Conservation (phyloP, 495 filamentous ascomycete genomes). For the Hamigera avellanea region DNA sequence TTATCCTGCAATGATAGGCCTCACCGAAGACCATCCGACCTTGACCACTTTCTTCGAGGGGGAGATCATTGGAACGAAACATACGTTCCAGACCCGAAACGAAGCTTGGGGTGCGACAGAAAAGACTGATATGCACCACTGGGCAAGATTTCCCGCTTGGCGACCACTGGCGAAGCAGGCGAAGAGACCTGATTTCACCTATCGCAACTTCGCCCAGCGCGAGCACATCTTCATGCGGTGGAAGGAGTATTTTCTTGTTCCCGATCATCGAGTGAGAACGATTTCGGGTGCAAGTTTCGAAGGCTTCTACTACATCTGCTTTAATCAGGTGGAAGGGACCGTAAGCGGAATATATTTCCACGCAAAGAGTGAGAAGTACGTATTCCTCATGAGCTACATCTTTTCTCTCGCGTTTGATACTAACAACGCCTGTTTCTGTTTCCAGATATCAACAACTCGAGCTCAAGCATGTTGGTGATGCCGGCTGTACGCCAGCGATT, state of each 20-base stretch:
- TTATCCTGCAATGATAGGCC: slow-evolving; percentile 41
- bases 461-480: slow-evolving; percentile 74
- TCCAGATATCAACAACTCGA: slow-evolving; percentile 84
- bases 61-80: slow-evolving; percentile 93
- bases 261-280: slow-evolving; percentile 80
- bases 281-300: slow-evolving; percentile 95
- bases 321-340: slow-evolving; percentile 77
- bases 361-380: slow-evolving; percentile 90
- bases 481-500: slow-evolving; percentile 75
- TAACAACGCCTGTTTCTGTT: slow-evolving; percentile 4
- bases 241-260: slow-evolving; percentile 98
- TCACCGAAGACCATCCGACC: slow-evolving; percentile 92
- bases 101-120: slow-evolving; percentile 85
- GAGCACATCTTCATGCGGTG: slow-evolving; percentile 98
- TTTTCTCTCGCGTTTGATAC: neutral
- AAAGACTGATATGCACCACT: slow-evolving; percentile 88
- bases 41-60: slow-evolving; percentile 97
- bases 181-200: slow-evolving; percentile 63
- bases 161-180: slow-evolving; percentile 66
- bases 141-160: slow-evolving; percentile 83
- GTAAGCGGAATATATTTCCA: slow-evolving; percentile 97
- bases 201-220: slow-evolving; percentile 55
- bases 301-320: slow-evolving; percentile 99
- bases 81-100: slow-evolving; percentile 84
- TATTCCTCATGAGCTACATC: slow-evolving; percentile 4